Evolutionary conservation across 805 yeast genomes (phyloP).

Genomic region (Myxozyma lipomycoides): DNA sequence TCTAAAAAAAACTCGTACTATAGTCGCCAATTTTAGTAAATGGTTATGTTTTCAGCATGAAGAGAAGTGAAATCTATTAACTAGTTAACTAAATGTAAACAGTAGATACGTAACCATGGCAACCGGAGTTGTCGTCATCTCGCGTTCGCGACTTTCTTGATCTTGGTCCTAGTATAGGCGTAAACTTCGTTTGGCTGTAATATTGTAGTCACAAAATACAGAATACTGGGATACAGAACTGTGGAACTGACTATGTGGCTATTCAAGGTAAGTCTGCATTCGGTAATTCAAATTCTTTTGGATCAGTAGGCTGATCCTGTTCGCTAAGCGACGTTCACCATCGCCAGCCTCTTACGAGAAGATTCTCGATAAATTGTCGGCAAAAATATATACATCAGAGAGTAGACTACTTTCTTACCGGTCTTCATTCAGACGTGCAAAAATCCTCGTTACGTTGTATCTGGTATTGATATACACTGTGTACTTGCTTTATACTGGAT

Average conservation of each 20-base stretch:
- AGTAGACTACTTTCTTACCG: slow-evolving; percentile 15
- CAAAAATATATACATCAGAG: slow-evolving; percentile 32
- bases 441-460: slow-evolving; percentile 35
- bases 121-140: no score
- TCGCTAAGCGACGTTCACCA: slow-evolving; percentile 10
- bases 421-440: slow-evolving; percentile 31
- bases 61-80: no score
- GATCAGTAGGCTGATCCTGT: not conserved
- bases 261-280: not conserved
- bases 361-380: slow-evolving; percentile 35
- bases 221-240: no score
- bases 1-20: no score
- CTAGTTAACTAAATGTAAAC: no score
- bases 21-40: no score
- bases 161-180: no score
- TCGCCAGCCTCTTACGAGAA: slow-evolving; percentile 35
- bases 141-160: no score
- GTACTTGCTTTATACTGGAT: slow-evolving; percentile 27
- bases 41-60: no score
- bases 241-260: not conserved
- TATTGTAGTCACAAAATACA: no score
- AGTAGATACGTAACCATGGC: no score
- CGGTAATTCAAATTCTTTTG: not conserved
- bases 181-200: no score
- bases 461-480: slow-evolving; percentile 32